Evolutionary conservation across 2,329 filamentous ascomycete genomes (phyloP).

Genomic region (Ciborinia camelliae): DNA sequence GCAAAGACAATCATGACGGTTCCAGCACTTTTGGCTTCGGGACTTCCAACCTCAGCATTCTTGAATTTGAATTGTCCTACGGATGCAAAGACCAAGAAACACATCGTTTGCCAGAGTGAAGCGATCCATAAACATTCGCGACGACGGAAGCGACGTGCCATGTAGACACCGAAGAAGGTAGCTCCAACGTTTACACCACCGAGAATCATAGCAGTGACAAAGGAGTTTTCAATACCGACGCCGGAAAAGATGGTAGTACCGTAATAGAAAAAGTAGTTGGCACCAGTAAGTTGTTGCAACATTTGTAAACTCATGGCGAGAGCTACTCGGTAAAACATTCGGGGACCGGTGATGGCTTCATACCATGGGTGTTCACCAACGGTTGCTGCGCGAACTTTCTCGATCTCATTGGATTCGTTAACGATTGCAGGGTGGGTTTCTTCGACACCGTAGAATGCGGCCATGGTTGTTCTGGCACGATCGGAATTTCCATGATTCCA

Average conservation of each 20-base stretch:
- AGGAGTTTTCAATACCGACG: constrained; percentile 60
- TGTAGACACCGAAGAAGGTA: constrained; percentile 55
- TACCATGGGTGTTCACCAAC: constrained; percentile 56
- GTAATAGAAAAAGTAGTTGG: constrained; percentile 63
- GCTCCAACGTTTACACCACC: constrained; percentile 63
- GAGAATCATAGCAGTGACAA: constrained; percentile 65
- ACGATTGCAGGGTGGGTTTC: constrained; percentile 46
- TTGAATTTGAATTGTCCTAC: constrained; percentile 52
- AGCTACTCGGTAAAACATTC: constrained; percentile 60
- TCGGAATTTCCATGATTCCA: constrained; percentile 48
- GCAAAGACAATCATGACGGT: constrained; percentile 69
- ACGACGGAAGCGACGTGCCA: constrained; percentile 67
- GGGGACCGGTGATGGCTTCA: constrained; percentile 59
- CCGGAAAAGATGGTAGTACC: constrained; percentile 65
- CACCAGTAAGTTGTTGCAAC: constrained; percentile 65
- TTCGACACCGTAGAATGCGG: constrained; percentile 49
- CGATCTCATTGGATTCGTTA: constrained; percentile 52
- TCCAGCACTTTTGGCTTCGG: constrained; percentile 49
- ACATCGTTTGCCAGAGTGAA: constrained; percentile 67
- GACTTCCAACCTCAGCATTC: constrained; percentile 39
- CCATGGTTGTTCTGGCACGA: constrained; percentile 49
- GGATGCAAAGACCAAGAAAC: constrained; percentile 57
- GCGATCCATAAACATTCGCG: constrained; percentile 64
- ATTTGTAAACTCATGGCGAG: constrained; percentile 63
- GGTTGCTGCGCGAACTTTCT: constrained; percentile 42